Evolutionary conservation across 2,329 filamentous ascomycete species (phyloP).

Genomic region (Stemphylium vesicarium): DNA sequence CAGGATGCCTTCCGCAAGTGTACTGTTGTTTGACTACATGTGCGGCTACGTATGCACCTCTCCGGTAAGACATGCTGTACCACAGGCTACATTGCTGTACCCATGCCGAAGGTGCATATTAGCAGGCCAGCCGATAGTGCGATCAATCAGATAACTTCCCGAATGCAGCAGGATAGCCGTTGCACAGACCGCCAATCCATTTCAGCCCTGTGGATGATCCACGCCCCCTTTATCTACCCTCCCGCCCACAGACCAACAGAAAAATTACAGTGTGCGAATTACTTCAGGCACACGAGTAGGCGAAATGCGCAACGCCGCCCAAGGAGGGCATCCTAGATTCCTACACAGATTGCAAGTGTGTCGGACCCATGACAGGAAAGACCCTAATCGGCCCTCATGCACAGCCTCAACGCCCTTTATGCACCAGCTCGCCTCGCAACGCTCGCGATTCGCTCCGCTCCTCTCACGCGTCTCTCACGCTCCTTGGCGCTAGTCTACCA

Average conservation of each 20-base stretch:
- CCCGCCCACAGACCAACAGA: conserved; percentile 2
- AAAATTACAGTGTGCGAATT: conserved; percentile 5
- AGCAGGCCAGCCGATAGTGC: conserved; percentile 19
- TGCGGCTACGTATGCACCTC: conserved; percentile 26
- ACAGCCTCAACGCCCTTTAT: conserved; percentile 45
- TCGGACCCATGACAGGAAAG: conserved; percentile 14
- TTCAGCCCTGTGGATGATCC: conserved; percentile 14
- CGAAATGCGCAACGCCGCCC: conserved; percentile 2
- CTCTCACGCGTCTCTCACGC: conserved; percentile 16
- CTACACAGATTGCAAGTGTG: conserved; percentile 19
- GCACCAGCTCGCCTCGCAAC: conserved; percentile 24
- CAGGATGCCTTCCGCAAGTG: conserved; percentile 16
- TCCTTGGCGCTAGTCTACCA: conserved; percentile 9
- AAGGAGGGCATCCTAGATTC: not conserved
- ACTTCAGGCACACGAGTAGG: conserved; percentile 12
- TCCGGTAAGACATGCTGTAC: conserved; percentile 25
- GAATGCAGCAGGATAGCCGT: conserved; percentile 21
- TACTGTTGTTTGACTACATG: conserved; percentile 17
- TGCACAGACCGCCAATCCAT: conserved; percentile 16
- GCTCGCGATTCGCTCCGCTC: conserved; percentile 28
- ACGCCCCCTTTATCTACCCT: conserved; percentile 11
- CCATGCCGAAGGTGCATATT: conserved; percentile 19
- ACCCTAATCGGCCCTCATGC: conserved; percentile 21
- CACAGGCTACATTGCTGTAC: conserved; percentile 14
- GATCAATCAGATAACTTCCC: conserved; percentile 18